Evolutionary conservation across 1,139 yeast genomes (phyloP), one percentile per base, ranked within the genome.

Genomic region (Diutina scorzettiae): DNA sequence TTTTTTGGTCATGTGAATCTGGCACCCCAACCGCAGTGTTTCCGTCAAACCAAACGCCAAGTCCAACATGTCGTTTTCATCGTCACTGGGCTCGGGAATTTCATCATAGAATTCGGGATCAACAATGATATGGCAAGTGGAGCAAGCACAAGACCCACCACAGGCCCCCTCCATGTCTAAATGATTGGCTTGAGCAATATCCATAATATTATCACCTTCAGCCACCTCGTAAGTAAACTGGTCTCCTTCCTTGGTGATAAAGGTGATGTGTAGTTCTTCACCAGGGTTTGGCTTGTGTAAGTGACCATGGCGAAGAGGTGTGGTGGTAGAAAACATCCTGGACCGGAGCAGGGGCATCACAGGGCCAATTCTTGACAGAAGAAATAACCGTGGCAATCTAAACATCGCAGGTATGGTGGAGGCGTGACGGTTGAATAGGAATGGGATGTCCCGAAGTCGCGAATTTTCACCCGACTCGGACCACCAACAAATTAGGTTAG

Each of bases 141-240:
- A 87, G 58, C 98, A 91, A 1, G 98, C 98, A 67, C 98, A 91
- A 2, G 96, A 86, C 2, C 98, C 98, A 30, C 98, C 98, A 63
- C 98, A 91, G 0, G 98, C 98, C 40, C 98, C 95, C 58, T 91
- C 98, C 89, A 91, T 87, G 53, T 91, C 98, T 47, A 91, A 63
- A 53, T 87, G 82, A 56, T 89, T 66, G 3, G 94, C 95, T 63
- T 91, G 98, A 5, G 97, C 98, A 45, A 91, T 87, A 58, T 91
- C 98, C 57, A 91, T 66, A 40, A 91, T 56, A 41, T 89, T 80
- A 56, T 91, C 98, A 8, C 97, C 98, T 50, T 82, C 96, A 2
- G 93, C 82, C 1, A 82, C 97, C 54, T 87, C 96, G 51, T 73
- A 75, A 2, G 83, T 76, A 48, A 76, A 67, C 57, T 86, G 96